Conservation (phyloP, 306 rosid species). For the Sechiopsis laciniata region DNA sequence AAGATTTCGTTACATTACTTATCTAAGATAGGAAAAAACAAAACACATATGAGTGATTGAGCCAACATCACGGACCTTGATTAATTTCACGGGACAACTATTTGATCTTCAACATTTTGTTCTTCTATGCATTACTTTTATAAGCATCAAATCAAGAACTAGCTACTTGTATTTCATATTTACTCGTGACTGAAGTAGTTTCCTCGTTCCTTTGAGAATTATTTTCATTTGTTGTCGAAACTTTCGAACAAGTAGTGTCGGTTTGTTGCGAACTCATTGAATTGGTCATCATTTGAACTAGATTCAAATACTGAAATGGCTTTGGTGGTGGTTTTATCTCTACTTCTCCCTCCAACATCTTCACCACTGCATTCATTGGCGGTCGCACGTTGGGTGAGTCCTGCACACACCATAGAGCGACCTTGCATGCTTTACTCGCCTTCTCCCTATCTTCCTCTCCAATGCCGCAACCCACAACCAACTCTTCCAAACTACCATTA, state of each 20-base stretch:
- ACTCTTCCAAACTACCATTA: slow-evolving; percentile 20
- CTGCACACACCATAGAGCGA: slow-evolving; percentile 46
- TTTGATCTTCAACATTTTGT: no score
- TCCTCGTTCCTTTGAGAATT: background rate
- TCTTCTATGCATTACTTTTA: no score
- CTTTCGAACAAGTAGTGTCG: background rate
- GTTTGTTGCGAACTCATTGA: background rate
- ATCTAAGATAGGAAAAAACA: no score
- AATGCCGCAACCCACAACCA: slow-evolving; percentile 27
- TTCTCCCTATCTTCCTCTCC: slow-evolving; percentile 30
- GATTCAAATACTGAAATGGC: slow-evolving; percentile 36
- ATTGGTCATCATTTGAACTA: background rate
- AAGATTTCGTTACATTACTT: no score
- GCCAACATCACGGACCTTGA: no score
- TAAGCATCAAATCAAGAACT: background rate
- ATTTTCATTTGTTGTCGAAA: background rate
- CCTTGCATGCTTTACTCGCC: slow-evolving; percentile 35
- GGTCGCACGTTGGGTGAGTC: slow-evolving; percentile 45
- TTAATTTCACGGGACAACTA: no score
- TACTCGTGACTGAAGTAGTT: slow-evolving; percentile 28
- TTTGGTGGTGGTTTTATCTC: slow-evolving; percentile 37
- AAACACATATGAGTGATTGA: no score
- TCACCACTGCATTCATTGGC: slow-evolving; percentile 40
- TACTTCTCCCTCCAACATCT: slow-evolving; percentile 48
- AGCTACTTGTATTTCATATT: slow-evolving; percentile 20